Base-by-base conservation (phyloP, 345 rosid genomes). In the Nephelium lappaceum region DNA sequence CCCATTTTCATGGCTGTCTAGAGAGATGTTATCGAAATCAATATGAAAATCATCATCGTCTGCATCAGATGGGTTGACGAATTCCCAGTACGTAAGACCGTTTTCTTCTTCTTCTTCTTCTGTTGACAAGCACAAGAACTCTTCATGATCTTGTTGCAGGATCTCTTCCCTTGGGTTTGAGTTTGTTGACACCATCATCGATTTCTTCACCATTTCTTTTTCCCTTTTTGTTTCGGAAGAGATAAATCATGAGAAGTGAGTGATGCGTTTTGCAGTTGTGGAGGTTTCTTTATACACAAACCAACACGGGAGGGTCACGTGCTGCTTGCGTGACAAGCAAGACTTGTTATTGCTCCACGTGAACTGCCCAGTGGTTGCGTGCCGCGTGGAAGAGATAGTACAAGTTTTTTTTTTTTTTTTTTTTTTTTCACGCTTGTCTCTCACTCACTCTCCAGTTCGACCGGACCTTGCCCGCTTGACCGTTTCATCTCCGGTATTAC, bases 1-100 rank as follows among this genome's bases (percentile, higher is more conserved):
- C 36, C 57, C 62, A 16, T 36, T 69, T 8, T 42, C 11, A 57
- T 60, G 2, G 53, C 70, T 63, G 19, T 65, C 65, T 3, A 80
- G 16, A 71, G 80, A 71, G 6, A 71, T 23, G 4, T 55, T 55
- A 41, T 69, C 71, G 42, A 62, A 55, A 18, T 38, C 73, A 18
- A 60, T 11, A 42, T 73, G 47, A 57, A 1, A 1, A 63, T 61
- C 53, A 47, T 63, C 57, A 23, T 83, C 89, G 14, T 79, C 85
- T 7, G 84, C 82, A 65, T 85, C 87, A 8, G 84, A 81, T 38
- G 51, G 62, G 68, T 82, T 74, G 23, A 87, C 43, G 69, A 87
- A 74, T 81, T 87, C 90, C 90, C 90, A 87, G 71, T 67, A 69
- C 0, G 85, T 81, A 6, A 78, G 61, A 70, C 79, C 86, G 27